phyloP scores from a whole-genome alignment of 2,329 filamentous ascomycete genomes.

The Cryphonectria parasitica region DNA sequence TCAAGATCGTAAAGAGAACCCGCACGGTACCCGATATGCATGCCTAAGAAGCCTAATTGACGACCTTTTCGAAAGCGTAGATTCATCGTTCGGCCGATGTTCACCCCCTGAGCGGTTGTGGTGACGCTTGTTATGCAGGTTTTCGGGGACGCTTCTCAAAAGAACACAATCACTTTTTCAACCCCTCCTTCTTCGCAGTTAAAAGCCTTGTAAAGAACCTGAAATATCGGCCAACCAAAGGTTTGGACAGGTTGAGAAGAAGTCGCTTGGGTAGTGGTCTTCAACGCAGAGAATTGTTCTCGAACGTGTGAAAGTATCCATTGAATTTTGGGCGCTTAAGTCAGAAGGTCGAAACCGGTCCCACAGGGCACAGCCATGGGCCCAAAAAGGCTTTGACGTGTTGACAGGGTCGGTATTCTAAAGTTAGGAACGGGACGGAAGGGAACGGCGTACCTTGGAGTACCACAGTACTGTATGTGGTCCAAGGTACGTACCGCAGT shows the following conservation, averaged over 20 bases:
- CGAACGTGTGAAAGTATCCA: neutral
- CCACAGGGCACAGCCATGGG: neutral
- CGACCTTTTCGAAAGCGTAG: neutral
- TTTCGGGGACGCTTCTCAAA: neutral
- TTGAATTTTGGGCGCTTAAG: neutral
- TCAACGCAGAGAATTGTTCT: neutral
- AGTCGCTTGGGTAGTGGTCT: neutral
- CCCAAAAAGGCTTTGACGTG: neutral
- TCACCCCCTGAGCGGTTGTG: neutral
- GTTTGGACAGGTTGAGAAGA: neutral
- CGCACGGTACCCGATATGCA: neutral
- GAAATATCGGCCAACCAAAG: neutral
- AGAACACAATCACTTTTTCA: no score
- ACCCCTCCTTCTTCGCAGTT: neutral
- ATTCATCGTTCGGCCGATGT: neutral
- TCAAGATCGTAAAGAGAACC: neutral
- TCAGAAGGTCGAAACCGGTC: conserved; percentile 5
- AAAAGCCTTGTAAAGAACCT: neutral
- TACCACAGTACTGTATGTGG: no score
- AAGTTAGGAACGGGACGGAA: conserved; percentile 2
- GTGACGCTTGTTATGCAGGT: neutral
- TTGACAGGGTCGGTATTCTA: neutral
- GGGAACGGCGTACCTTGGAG: neutral
- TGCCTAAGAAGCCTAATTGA: neutral
- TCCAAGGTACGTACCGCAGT: neutral